Conservation (phyloP, 176 grass and related monocot species). For the Triticum dicoccoides region DNA sequence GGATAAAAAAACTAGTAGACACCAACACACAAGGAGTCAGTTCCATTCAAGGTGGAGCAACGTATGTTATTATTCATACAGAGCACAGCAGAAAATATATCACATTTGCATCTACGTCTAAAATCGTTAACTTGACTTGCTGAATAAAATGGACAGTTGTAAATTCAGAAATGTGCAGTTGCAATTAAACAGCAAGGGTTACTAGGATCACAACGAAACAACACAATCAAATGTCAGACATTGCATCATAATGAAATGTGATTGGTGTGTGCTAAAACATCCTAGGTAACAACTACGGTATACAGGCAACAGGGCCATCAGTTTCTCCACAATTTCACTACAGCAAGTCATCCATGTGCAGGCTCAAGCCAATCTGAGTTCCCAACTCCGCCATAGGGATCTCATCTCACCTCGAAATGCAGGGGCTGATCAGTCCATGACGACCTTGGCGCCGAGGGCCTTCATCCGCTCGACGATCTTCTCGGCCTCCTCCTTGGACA, state of each 20-base stretch:
- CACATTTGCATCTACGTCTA: not conserved
- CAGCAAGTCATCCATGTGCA: not conserved
- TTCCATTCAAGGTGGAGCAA: not conserved
- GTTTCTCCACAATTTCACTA: not conserved
- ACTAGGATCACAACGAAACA: not conserved
- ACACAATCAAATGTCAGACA: not conserved
- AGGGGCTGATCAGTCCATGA: conserved; percentile 58
- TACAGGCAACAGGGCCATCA: not conserved
- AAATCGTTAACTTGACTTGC: not conserved
- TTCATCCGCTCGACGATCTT: conserved; percentile 91
- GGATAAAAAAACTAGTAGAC: no score
- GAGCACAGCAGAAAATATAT: not conserved
- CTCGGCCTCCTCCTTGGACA: conserved; percentile 84
- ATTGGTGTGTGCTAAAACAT: not conserved
- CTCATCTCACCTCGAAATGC: conserved; percentile 27
- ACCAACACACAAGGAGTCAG: not conserved
- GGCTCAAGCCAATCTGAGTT: not conserved
- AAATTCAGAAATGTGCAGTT: not conserved
- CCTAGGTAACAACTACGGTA: not conserved
- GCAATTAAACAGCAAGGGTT: not conserved
- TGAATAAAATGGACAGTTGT: not conserved
- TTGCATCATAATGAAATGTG: not conserved
- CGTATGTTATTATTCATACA: not conserved
- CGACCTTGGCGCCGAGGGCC: conserved; percentile 71
- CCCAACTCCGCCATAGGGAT: conserved; percentile 2